Conservation (phyloP, 2,329 filamentous ascomycete species). For the Neurospora crassa region DNA sequence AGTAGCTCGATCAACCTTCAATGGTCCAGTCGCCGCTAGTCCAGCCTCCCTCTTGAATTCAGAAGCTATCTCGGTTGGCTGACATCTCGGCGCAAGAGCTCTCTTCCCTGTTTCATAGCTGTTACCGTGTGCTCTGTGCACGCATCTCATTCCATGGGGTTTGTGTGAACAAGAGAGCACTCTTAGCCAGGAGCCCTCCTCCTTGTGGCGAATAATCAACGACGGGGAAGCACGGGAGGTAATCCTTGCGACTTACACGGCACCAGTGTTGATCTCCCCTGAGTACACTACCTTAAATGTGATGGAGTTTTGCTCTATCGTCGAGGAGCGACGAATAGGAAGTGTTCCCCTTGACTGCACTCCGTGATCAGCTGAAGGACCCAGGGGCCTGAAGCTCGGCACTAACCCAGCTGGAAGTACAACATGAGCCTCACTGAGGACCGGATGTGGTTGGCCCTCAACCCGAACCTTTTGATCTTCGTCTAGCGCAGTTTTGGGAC, state of each 20-base stretch:
- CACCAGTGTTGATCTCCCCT: not conserved
- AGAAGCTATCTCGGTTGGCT: not conserved
- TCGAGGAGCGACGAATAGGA: conserved; percentile 7
- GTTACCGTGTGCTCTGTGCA: not conserved
- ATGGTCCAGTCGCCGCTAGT: not conserved
- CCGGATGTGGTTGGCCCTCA: not conserved
- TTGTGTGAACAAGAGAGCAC: not conserved
- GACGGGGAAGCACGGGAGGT: not conserved
- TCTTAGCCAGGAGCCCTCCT: not conserved
- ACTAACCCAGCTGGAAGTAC: not conserved
- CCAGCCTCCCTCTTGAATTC: not conserved
- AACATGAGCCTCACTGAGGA: not conserved
- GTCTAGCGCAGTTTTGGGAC: not conserved
- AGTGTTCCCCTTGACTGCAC: conserved; percentile 3
- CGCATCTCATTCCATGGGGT: not conserved
- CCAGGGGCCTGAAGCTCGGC: not conserved
- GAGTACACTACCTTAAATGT: not conserved
- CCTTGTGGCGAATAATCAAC: not conserved
- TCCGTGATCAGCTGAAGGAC: not conserved
- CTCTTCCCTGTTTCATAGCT: not conserved
- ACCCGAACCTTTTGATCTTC: not conserved
- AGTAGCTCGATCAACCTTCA: not conserved
- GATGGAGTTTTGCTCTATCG: not conserved
- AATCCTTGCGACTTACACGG: not conserved
- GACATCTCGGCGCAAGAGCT: not conserved